Evolutionary conservation across 2,329 filamentous ascomycete genomes (phyloP), one percentile per base, ranked within the genome.

Genomic region (Raffaelea albimanens): DNA sequence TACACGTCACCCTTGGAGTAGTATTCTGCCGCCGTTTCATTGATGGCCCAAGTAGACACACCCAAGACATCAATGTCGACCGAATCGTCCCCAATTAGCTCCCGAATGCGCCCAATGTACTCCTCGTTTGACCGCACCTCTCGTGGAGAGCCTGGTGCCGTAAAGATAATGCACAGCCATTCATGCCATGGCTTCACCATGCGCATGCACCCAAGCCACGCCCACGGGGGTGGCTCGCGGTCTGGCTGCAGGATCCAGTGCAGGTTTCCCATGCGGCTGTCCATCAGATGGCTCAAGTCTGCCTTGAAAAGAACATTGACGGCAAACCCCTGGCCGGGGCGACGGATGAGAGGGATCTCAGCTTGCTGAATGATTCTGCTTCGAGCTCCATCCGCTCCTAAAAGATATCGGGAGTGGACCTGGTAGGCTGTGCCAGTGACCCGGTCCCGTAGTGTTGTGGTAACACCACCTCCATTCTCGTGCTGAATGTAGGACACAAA

Each of bases 161-260:
- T 70, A 16, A 80, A 62, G 16, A 79, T 58, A 48, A 77, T 75
- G 40, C 76, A 75, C 63, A 78, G 68, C 77, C 78, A 83, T 62
- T 83, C 74, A 52, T 73, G 57, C 78, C 78, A 83, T 0, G 78
- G 72, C 61, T 74, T 78, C 4, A 83, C 76, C 77, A 83, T 82
- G 21, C 80, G 66, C 2, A 72, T 64, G 52, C 78, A 60, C 3
- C 59, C 61, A 29, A 64, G 63, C 69, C 72, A 76, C 0, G 67
- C 75, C 60, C 73, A 80, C 0, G 63, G 63, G 0, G 73, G 71
- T 46, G 72, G 63, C 46, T 77, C 70, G 2, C 59, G 59, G 48
- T 77, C 71, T 0, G 79, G 77, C 52, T 72, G 69, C 56, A 82
- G 64, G 2, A 79, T 64, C 72, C 76, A 81, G 57, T 83, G 78